These are phyloP conservation scores for Euphorbia corollata DNA, from an alignment of 441 rosid genomes.

Conservation along the genomic window DNA sequence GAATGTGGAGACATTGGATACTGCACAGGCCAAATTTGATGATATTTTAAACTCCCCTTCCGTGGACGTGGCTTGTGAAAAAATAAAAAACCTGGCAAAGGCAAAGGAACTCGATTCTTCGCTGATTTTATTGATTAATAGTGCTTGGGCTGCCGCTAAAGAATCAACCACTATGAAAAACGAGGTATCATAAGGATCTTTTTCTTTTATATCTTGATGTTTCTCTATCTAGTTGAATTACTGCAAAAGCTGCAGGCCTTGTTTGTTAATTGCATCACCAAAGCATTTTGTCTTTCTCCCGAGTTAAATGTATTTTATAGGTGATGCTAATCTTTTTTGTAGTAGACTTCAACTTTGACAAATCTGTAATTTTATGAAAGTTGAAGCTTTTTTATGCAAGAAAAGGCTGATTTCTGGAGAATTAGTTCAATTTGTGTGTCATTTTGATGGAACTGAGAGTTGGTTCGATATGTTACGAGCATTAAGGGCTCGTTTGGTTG, in stretches of 20 bases:
- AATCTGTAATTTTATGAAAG: neutral
- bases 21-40: conserved; percentile 81
- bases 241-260: neutral
- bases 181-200: conserved; percentile 40
- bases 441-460: neutral
- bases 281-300: too few relatives aligned
- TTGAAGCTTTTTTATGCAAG: too few relatives aligned
- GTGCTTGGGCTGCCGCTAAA: conserved; percentile 87
- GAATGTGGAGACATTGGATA: conserved; percentile 55
- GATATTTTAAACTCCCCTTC: conserved; percentile 77
- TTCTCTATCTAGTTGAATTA: neutral
- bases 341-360: neutral
- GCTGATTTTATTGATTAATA: conserved; percentile 63
- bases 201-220: neutral
- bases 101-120: conserved; percentile 87
- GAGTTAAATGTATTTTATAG: too few relatives aligned
- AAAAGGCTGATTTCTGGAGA: neutral
- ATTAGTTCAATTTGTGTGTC: too few relatives aligned
- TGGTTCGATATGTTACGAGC: neutral
- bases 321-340: neutral
- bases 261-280: neutral
- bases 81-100: conserved; percentile 75
- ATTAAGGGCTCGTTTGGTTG: too few relatives aligned
- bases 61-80: conserved; percentile 73
- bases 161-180: conserved; percentile 61